Evolutionary conservation across 176 grass and related monocot species (phyloP), one percentile per base, ranked within the genome.

Genomic region (Oryza longistaminata): DNA sequence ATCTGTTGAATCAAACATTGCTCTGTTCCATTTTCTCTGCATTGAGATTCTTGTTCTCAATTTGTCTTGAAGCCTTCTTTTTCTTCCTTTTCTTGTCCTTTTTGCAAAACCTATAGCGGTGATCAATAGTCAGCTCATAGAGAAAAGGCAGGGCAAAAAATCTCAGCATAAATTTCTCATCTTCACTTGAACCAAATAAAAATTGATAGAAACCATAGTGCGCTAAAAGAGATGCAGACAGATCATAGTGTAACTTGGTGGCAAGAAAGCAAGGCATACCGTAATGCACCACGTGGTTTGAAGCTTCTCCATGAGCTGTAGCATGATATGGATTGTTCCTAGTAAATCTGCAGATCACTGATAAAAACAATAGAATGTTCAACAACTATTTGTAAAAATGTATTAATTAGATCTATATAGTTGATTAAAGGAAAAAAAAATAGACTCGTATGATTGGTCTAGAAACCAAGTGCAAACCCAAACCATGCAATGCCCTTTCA

Each of bases 221-320:
- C 78, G 67, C 68, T 66, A 44, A 77, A 83, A 25, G 73, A 74
- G 58, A 67, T 78, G 19, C 10, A 17, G 5, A 46, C 11, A 46
- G 7, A 64, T 31, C 33, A 75, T 21, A 48, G 16, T 3, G 8
- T 60, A 87, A 76, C 16, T 70, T 70, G 49, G 27, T 58, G 37
- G 10, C 66, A 53, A 86, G 67, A 2, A 78, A 82, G n/a, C 40
- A 37, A 73, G 76, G 5, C 91, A 50, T 93, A 98, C 96, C 93
- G 89, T 93, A 98, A 83, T 46, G 88, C 75, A 70, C 93, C 96
- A 5, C 89, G 91, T 81, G n/a, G 82, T 73, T 90, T 98, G 96
- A 88, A 98, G 93, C 76, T 87, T 95, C 67, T 98, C 96, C 96
- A 95, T 95, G 80, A 98, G 96, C 48, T 92, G 91, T 81, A 98